phyloP scores from a whole-genome alignment of 805 yeast species.

The Pichia pseudocactophila region DNA sequence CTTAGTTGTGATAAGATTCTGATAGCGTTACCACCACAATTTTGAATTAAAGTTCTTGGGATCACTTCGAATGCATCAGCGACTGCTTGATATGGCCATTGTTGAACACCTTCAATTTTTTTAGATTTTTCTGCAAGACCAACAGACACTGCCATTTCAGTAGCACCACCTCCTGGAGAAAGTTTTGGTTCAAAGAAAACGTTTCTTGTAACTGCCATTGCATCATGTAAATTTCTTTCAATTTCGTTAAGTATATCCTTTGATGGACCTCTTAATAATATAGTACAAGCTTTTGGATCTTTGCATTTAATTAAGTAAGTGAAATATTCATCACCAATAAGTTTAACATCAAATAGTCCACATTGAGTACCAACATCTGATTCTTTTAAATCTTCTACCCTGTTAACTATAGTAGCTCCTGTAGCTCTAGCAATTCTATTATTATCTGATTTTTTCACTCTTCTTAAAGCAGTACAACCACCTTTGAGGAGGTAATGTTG shows the following conservation, averaged over 20 bases:
- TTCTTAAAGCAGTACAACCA: slow-evolving; percentile 84
- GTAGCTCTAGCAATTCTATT: slow-evolving; percentile 95
- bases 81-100: slow-evolving; percentile 98
- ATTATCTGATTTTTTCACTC: slow-evolving; percentile 92
- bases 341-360: slow-evolving; percentile 85
- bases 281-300: slow-evolving; percentile 89
- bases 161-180: slow-evolving; percentile 99
- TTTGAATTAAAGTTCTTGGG: slow-evolving; percentile 94
- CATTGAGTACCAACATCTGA: slow-evolving; percentile 82
- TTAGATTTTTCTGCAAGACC: slow-evolving; percentile 84
- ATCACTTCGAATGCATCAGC: slow-evolving; percentile 98
- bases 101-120: slow-evolving; percentile 86
- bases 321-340: slow-evolving; percentile 96
- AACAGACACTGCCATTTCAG: slow-evolving; percentile 96
- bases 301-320: slow-evolving; percentile 73
- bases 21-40: slow-evolving; percentile 96
- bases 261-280: slow-evolving; percentile 89
- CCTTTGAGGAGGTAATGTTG: slow-evolving; percentile 94
- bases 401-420: slow-evolving; percentile 94
- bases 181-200: slow-evolving; percentile 90
- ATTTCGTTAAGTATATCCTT: slow-evolving; percentile 94
- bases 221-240: slow-evolving; percentile 95
- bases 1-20: slow-evolving; percentile 82
- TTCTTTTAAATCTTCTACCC: slow-evolving; percentile 90
- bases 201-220: slow-evolving; percentile 95